Conservation (phyloP, 305 asterid species). For the Fraxinus platypoda region DNA sequence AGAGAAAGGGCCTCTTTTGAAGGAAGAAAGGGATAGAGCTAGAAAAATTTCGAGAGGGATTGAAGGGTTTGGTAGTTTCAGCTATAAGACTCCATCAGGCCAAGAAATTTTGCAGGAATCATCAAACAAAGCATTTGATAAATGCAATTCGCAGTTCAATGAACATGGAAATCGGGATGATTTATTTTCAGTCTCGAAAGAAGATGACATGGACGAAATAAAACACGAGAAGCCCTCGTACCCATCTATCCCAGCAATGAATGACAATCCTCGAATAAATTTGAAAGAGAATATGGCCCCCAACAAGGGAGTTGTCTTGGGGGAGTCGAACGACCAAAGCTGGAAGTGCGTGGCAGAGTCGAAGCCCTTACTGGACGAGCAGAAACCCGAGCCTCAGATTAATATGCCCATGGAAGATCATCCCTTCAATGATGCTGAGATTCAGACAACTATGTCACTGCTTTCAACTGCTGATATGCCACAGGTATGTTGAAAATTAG, state of each 20-base stretch:
- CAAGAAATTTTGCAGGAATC: conserved; percentile 32
- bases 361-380: conserved; percentile 44
- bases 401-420: conserved; percentile 33
- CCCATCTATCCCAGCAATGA: conserved; percentile 3
- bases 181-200: conserved; percentile 22
- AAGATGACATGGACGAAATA: conserved; percentile 8
- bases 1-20: conserved; percentile 58
- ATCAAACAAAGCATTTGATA: conserved; percentile 33
- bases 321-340: conserved; percentile 19
- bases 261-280: conserved; percentile 11
- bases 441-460: conserved; percentile 40
- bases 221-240: conserved; percentile 18
- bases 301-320: background rate
- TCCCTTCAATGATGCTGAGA: conserved; percentile 35
- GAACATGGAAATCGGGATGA: conserved; percentile 39
- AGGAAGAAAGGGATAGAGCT: conserved; percentile 69
- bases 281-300: conserved; percentile 60
- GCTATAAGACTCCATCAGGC: conserved; percentile 31
- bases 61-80: conserved; percentile 84
- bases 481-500: conserved; percentile 26
- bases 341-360: conserved; percentile 35
- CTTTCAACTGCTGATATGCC: conserved; percentile 41
- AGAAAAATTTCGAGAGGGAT: conserved; percentile 71
- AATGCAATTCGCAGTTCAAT: conserved; percentile 58
- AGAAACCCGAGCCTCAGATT: conserved; percentile 19